Conservation (phyloP, 75 land plant genomes). For the Azolla pinnata region DNA sequence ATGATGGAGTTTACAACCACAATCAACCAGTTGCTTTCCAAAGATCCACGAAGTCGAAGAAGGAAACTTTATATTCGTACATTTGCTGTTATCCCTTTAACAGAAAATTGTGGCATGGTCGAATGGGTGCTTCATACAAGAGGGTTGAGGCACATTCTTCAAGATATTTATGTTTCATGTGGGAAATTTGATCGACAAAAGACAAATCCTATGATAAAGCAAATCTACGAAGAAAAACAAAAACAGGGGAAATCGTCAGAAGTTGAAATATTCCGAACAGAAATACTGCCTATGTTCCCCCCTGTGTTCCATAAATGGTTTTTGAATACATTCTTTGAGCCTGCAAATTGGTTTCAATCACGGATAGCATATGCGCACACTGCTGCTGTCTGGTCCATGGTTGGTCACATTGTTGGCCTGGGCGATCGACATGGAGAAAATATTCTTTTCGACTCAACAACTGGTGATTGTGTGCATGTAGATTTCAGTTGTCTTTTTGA, state of each 20-base stretch:
- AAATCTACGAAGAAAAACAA: slow-evolving; percentile 71
- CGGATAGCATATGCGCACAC: slow-evolving; percentile 95
- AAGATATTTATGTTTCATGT: slow-evolving; percentile 73
- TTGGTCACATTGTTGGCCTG: slow-evolving; percentile 97
- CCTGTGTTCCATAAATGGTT: slow-evolving; percentile 98
- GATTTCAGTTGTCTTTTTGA: slow-evolving; percentile 99
- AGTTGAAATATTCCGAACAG: slow-evolving; percentile 62
- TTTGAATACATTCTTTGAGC: slow-evolving; percentile 85
- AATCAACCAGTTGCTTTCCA: slow-evolving; percentile 88
- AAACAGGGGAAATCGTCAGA: slow-evolving; percentile 55
- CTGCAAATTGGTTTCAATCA: slow-evolving; percentile 97
- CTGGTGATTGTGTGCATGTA: slow-evolving; percentile 98
- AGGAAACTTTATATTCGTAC: slow-evolving; percentile 96
- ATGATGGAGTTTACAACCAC: slow-evolving; percentile 99
- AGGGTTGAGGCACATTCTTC: slow-evolving; percentile 94
- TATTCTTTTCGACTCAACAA: slow-evolving; percentile 95
- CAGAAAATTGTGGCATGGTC: slow-evolving; percentile 99
- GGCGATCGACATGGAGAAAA: slow-evolving; percentile 99
- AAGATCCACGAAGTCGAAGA: slow-evolving; percentile 88
- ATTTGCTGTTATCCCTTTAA: slow-evolving; percentile 93
- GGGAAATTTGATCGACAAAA: slow-evolving; percentile 95
- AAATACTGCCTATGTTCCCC: slow-evolving; percentile 93
- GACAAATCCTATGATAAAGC: slow-evolving; percentile 81
- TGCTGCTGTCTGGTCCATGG: slow-evolving; percentile 99
- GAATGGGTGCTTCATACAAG: slow-evolving; percentile 99